Evolutionary conservation across 2,329 filamentous ascomycete genomes (phyloP), one percentile per base, ranked within the genome.

Genomic region (Cladorrhinum sp.): DNA sequence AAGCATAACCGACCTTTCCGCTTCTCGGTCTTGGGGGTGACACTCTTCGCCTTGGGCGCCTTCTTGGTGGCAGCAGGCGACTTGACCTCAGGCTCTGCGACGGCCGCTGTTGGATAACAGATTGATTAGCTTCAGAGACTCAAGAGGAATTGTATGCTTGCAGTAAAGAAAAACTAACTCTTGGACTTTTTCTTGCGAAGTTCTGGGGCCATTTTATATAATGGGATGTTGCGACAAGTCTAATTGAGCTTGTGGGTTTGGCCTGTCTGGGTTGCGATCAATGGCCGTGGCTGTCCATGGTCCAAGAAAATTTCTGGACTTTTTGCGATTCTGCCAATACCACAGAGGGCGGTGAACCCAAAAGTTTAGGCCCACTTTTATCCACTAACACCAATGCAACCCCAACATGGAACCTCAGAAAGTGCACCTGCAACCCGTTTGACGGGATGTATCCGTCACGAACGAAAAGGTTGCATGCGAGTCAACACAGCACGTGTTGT

Each of bases 151-250:
- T n/a, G 10, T 7, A 23, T 10, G 2, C 28, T 9, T 20, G 2
- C n/a, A 36, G 18, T 21, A n/a, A 18, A 18, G 2, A n/a, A 21
- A 18, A 2, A 65, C 67, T 2, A 57, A 70, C 68, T 55, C 69
- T 68, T 70, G 7, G 65, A 63, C 42, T 71, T 71, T 52, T 62
- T 68, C 60, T 68, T 68, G 55, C 66, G 63, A 2, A 68, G 59
- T 61, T 68, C 69, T 18, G 66, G 62, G 9, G 67, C 67, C 70
- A 71, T 71, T 60, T 51, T 68, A 55, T 57, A 23, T 58, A 59
- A 46, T 57, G 39, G 16, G 28, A 58, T 26, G 39, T 61, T 10
- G 12, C 58, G 54, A 33, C 7, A 30, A 26, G 30, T 56, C 21
- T 20, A 56, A 30, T 21, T n/a, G 36, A 57, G 39, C 55, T 55